Evolutionary conservation across 202 grass and related monocot species (phyloP), one percentile per base, ranked within the genome.

Genomic region (Schoenoplectus tabernaemontani): DNA sequence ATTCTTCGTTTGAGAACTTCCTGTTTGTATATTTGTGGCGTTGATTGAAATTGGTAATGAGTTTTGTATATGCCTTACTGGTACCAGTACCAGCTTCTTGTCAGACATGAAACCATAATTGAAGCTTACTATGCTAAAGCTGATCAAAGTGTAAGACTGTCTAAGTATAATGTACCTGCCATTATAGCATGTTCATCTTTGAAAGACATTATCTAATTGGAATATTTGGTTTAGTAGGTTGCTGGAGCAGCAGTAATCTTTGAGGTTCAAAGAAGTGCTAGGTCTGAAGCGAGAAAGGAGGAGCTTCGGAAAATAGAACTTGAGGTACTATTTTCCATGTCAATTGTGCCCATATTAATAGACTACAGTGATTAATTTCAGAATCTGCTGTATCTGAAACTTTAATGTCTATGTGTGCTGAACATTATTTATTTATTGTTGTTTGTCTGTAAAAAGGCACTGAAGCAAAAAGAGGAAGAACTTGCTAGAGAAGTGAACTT

Each of bases 201-300:
- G 46, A 19, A 75, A 54, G 16, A 8, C 15, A 56, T 36, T n/a
- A 83, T 36, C 28, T 78, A 59, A n/a, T 57, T 80, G 56, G 16
- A 42, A 38, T 85, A 66, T 71, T 83, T 82, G 24, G 76, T 15
- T n/a, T 83, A 69, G 50, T 86, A 98, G 95, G 95, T 98, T 20
- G 95, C 84, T 78, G 91, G 91, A 51, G 88, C 78, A 38, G 96
- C 91, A 78, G 84, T 98, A 78, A 91, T 95, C 59, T 95, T 98
- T 85, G 91, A 95, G 85, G 96, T 98, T 33, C 96, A 98, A 64
- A 92, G 96, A 89, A 92, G 82, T 74, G 91, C 96, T 81, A 88
- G 96, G 70, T 98, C 95, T 30, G 95, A 98, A 84, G 88, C 91
- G 69, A 98, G 91, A 81, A 98, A 95, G 70, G 95, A 98, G 84